These are phyloP conservation scores for Fusarium chuoi DNA, from an alignment of 2,329 filamentous ascomycete genomes.

Conservation along the genomic window DNA sequence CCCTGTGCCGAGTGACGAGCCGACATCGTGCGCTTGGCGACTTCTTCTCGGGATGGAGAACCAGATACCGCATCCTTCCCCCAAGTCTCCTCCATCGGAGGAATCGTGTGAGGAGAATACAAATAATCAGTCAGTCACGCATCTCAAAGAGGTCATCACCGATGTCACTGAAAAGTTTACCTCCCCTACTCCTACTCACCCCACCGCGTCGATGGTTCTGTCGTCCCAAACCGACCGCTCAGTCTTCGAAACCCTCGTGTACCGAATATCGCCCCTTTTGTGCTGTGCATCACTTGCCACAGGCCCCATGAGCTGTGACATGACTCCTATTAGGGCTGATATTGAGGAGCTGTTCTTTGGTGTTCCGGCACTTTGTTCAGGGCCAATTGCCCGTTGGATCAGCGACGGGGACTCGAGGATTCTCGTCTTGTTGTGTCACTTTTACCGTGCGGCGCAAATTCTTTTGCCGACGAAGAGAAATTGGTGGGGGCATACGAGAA, in stretches of 20 bases:
- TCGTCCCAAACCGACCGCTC: background rate
- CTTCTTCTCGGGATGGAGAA: background rate
- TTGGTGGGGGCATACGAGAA: background rate
- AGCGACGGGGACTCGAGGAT: background rate
- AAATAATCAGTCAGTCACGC: background rate
- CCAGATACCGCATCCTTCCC: background rate
- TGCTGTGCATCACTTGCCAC: background rate
- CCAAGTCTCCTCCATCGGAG: background rate
- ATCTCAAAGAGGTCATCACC: background rate
- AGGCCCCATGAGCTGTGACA: accelerated
- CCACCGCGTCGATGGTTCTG: background rate
- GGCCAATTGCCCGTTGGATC: background rate
- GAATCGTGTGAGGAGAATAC: background rate
- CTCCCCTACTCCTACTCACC: background rate
- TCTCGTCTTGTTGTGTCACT: background rate
- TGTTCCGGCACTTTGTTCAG: background rate
- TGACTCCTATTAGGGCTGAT: accelerated
- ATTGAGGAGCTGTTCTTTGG: background rate
- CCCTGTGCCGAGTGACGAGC: background rate
- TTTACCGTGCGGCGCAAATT: background rate
- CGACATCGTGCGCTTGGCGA: background rate
- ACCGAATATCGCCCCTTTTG: background rate
- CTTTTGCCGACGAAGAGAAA: background rate
- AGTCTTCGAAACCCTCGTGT: background rate
- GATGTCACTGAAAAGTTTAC: background rate